Conservation (phyloP, 2,329 filamentous ascomycete genomes). For the Talaromyces sp. region DNA sequence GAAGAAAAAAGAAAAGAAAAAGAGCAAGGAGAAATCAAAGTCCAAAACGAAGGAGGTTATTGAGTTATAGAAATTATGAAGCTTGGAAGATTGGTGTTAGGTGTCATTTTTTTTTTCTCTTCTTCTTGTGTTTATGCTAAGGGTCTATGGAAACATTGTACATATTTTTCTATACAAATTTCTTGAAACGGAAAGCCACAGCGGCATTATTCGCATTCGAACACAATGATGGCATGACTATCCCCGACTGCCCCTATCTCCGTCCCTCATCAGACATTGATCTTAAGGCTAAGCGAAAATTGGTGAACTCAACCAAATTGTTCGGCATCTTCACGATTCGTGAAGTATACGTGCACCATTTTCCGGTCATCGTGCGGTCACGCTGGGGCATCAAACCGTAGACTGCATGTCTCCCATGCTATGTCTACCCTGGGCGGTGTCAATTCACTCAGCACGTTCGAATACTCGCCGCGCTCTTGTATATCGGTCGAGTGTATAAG, state of each 20-base stretch:
- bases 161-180: neutral
- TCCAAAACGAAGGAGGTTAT: conserved; percentile 10
- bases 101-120: neutral
- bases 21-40: conserved; percentile 23
- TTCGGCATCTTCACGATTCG: too few species aligned
- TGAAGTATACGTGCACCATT: neutral
- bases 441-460: neutral
- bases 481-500: neutral
- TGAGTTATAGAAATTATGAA: neutral
- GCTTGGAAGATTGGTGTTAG: neutral
- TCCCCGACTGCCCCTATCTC: too few species aligned
- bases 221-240: neutral
- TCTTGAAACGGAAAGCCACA: neutral
- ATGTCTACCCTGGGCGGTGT: neutral
- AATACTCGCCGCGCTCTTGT: too few species aligned
- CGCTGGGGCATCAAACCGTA: neutral
- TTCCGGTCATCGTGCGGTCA: neutral
- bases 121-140: neutral
- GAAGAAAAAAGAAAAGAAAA: conserved; percentile 18
- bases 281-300: too few species aligned
- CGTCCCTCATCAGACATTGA: too few species aligned
- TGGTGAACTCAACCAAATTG: too few species aligned
- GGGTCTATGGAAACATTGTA: neutral
- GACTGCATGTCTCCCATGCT: neutral
- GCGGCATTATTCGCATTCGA: neutral